Conservation (phyloP, 2,329 filamentous ascomycete species). For the Waltergamsia citrina region DNA sequence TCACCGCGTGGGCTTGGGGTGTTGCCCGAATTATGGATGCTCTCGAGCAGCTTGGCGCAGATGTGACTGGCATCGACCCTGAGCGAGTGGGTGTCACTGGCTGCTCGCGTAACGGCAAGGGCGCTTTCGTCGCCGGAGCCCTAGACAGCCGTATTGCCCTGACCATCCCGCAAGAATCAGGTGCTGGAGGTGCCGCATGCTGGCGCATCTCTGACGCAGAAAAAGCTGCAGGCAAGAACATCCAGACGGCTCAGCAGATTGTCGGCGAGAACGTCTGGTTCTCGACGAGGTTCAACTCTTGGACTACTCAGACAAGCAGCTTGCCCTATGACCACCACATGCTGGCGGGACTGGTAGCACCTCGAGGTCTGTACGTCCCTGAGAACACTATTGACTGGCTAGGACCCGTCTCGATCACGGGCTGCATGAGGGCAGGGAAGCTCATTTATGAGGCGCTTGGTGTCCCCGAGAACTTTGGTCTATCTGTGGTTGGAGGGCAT, state of each 20-base stretch:
- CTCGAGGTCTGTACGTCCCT: constrained; percentile 42
- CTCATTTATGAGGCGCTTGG: constrained; percentile 45
- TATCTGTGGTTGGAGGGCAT: constrained; percentile 44
- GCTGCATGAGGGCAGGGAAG: constrained; percentile 45
- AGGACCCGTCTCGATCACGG: constrained; percentile 44
- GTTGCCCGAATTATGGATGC: constrained; percentile 51
- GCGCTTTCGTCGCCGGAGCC: constrained; percentile 51
- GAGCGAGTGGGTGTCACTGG: constrained; percentile 47
- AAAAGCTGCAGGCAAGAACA: constrained; percentile 42
- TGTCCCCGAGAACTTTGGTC: constrained; percentile 45
- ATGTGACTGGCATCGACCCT: constrained; percentile 37
- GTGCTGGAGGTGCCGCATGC: constrained; percentile 50
- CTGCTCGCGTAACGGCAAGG: constrained; percentile 56
- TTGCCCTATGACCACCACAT: constrained; percentile 50
- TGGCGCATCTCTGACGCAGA: constrained; percentile 46
- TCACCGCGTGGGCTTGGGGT: constrained; percentile 56
- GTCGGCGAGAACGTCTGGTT: constrained; percentile 56
- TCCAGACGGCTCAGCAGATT: constrained; percentile 51
- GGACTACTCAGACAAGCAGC: constrained; percentile 32
- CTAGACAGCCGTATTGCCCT: constrained; percentile 49
- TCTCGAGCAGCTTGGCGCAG: constrained; percentile 37
- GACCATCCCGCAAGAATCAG: constrained; percentile 53
- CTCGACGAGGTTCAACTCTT: constrained; percentile 42
- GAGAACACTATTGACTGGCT: constrained; percentile 54
- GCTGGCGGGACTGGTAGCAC: constrained; percentile 45